Evolutionary conservation across 129 eudicot genomes (phyloP).

Genomic region (Cynara cardunculus): DNA sequence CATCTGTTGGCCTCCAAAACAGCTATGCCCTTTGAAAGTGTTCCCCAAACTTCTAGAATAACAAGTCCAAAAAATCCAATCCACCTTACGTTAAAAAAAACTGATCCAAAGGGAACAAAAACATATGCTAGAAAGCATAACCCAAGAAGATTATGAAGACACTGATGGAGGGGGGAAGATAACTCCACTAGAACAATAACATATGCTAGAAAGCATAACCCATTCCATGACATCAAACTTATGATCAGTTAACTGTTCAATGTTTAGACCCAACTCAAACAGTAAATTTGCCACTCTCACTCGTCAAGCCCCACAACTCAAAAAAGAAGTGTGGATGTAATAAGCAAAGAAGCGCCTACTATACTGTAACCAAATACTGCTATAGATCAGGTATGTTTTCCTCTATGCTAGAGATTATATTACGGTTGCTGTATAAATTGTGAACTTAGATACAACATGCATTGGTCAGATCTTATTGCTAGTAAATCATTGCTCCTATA

Average conservation of each 20-base stretch:
- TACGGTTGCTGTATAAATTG: too few relatives aligned
- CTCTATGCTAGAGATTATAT: too few relatives aligned
- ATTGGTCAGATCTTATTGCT: constrained; percentile 2
- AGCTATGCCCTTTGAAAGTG: too few relatives aligned
- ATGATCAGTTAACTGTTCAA: background rate
- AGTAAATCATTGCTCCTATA: background rate
- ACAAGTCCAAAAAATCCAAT: too few relatives aligned
- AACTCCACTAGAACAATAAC: background rate
- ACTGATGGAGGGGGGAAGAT: background rate
- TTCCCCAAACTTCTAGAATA: too few relatives aligned
- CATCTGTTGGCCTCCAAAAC: too few relatives aligned
- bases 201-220: background rate
- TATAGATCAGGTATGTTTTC: too few relatives aligned
- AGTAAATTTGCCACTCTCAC: background rate
- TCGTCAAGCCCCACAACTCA: background rate
- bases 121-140: background rate
- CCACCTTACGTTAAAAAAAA: too few relatives aligned
- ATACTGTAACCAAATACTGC: background rate
- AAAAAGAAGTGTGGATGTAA: background rate
- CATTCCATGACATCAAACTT: background rate
- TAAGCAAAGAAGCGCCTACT: background rate
- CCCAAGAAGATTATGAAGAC: background rate
- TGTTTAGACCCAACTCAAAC: background rate
- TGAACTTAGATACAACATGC: background rate
- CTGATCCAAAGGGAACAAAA: too few relatives aligned